Conservation (phyloP, 805 yeast species). For the Teunomyces funiuensis region DNA sequence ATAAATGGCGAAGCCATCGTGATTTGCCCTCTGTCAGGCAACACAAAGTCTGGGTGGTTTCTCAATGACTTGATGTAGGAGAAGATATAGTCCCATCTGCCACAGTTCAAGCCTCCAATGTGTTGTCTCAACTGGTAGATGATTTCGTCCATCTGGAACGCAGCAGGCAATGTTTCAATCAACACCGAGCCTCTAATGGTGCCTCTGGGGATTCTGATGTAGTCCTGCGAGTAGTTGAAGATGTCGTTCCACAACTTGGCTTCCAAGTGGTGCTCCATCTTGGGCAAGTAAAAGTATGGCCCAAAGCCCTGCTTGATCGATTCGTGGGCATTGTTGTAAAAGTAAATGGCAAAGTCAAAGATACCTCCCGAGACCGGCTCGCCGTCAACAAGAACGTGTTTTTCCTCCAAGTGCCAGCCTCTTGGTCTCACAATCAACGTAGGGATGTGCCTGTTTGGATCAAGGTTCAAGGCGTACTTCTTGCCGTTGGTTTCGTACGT, state of each 20-base stretch:
- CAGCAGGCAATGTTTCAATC: slow-evolving; percentile 82
- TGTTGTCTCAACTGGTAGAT: slow-evolving; percentile 75
- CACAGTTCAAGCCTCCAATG: slow-evolving; percentile 81
- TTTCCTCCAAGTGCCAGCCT: slow-evolving; percentile 84
- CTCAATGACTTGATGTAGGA: slow-evolving; percentile 75
- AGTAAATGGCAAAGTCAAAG: slow-evolving; percentile 76
- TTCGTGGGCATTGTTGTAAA: slow-evolving; percentile 70
- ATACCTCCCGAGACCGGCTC: slow-evolving; percentile 78
- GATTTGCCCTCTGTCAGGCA: slow-evolving; percentile 79
- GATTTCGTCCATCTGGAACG: slow-evolving; percentile 85
- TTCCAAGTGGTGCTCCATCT: slow-evolving; percentile 84
- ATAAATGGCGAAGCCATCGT: slow-evolving; percentile 82
- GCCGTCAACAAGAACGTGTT: slow-evolving; percentile 68
- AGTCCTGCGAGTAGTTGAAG: slow-evolving; percentile 74
- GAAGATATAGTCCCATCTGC: slow-evolving; percentile 88
- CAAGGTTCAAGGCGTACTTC: slow-evolving; percentile 43
- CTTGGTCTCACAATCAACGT: slow-evolving; percentile 83
- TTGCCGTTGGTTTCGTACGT: slow-evolving; percentile 42
- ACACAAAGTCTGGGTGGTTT: slow-evolving; percentile 61
- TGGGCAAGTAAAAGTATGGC: slow-evolving; percentile 80
- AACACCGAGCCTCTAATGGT: slow-evolving; percentile 78
- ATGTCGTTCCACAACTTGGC: slow-evolving; percentile 84
- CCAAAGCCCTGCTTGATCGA: slow-evolving; percentile 65
- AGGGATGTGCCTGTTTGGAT: slow-evolving; percentile 60
- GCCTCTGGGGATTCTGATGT: slow-evolving; percentile 66